phyloP scores from a whole-genome alignment of 2,329 filamentous ascomycete genomes.

The Nigrograna mackinnonii region DNA sequence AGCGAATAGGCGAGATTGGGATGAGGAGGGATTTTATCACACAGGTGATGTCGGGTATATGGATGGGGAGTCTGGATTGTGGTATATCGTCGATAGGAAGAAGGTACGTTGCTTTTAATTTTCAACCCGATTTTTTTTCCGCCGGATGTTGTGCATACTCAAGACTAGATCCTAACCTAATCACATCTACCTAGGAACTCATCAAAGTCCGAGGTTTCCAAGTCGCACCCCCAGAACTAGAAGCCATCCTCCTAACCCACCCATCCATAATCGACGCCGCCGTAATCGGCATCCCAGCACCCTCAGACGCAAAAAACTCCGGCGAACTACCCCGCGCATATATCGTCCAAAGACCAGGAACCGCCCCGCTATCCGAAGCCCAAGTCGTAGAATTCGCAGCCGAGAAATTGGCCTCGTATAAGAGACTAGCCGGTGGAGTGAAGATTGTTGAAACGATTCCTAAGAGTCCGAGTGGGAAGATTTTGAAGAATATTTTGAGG shows the following conservation, averaged over 20 bases:
- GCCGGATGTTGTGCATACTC: not conserved
- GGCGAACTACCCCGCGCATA: constrained; percentile 49
- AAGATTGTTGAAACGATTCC: constrained; percentile 42
- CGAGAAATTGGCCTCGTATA: constrained; percentile 47
- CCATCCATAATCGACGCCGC: constrained; percentile 24
- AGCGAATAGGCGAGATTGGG: constrained; percentile 52
- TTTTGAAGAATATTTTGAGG: constrained; percentile 45
- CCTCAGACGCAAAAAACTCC: constrained; percentile 5
- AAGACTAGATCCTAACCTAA: no score
- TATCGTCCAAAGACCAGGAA: constrained; percentile 41
- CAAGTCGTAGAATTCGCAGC: constrained; percentile 44
- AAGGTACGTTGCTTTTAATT: constrained; percentile 31
- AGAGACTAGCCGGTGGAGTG: constrained; percentile 50
- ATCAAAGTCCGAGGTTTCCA: constrained; percentile 34
- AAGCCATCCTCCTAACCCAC: constrained; percentile 26
- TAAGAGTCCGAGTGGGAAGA: constrained; percentile 15
- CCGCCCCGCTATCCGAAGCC: constrained; percentile 29
- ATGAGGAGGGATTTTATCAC: constrained; percentile 55
- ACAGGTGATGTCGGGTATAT: constrained; percentile 58
- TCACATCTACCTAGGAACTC: no score
- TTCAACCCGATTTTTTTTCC: constrained; percentile 45
- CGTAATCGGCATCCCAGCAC: constrained; percentile 31
- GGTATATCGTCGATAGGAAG: constrained; percentile 56
- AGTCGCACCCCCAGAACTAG: constrained; percentile 30
- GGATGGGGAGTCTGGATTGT: constrained; percentile 48